Conservation (phyloP, 78 protist genomes). For the Dictyostelium capitatum region DNA sequence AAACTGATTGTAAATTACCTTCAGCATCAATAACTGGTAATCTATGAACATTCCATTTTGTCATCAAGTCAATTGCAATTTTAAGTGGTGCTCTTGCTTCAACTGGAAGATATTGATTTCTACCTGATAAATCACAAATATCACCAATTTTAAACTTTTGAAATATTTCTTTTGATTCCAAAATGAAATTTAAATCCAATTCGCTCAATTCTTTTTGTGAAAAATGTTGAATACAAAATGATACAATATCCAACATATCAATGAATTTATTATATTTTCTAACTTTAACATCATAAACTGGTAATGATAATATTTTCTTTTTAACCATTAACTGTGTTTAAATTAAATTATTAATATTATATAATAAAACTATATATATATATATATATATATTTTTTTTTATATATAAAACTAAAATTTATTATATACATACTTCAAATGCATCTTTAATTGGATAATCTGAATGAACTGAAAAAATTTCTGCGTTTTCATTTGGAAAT, state of each 20-base stretch:
- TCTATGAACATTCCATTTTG: slow-evolving; percentile 71
- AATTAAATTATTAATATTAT: not conserved
- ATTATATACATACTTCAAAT: slow-evolving; percentile 3
- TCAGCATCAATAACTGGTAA: slow-evolving; percentile 63
- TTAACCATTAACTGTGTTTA: slow-evolving; percentile 28
- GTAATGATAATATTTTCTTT: slow-evolving; percentile 58
- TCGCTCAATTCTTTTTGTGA: slow-evolving; percentile 31
- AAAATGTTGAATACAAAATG: slow-evolving; percentile 40
- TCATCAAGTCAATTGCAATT: slow-evolving; percentile 55
- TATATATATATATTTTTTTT: not conserved
- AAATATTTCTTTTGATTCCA: slow-evolving; percentile 53
- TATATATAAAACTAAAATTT: not conserved
- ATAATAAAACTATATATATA: not conserved
- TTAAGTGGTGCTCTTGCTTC: slow-evolving; percentile 55
- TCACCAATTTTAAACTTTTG: slow-evolving; percentile 42
- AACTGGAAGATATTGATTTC: slow-evolving; percentile 62
- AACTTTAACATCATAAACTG: slow-evolving; percentile 21
- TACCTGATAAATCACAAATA: slow-evolving; percentile 63
- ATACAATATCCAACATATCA: slow-evolving; percentile 48
- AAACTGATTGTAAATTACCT: slow-evolving; percentile 34
- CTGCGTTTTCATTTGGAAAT: not conserved
- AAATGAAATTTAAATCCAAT: slow-evolving; percentile 19
- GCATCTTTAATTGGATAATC: slow-evolving; percentile 25
- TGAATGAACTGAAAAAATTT: slow-evolving; percentile 8
- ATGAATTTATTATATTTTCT: slow-evolving; percentile 56